Percentiles rank a stretch among this genome's conserved stretches.
phyloP scores from a whole-genome alignment of 2,329 filamentous ascomycete species.

The Ophiostoma himal-ulmi region DNA sequence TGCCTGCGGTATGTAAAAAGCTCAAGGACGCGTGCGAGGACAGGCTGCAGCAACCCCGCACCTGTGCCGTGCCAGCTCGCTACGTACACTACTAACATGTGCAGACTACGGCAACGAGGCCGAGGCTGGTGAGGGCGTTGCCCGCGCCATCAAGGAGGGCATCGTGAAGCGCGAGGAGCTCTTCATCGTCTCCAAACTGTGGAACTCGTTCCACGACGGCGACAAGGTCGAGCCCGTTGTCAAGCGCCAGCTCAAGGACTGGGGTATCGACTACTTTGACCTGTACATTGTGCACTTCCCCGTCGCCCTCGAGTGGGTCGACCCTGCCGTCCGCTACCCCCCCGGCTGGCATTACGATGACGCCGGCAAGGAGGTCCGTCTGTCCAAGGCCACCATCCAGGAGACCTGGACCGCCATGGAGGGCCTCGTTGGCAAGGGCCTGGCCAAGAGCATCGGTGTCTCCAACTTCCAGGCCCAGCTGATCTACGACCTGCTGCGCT shows the following conservation, averaged over 20 bases:
- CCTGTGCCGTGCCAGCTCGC: background rate
- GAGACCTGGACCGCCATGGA: constrained; percentile 83
- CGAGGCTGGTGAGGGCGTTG: constrained; percentile 69
- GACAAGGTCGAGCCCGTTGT: constrained; percentile 70
- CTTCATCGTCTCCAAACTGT: constrained; percentile 89
- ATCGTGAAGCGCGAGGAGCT: constrained; percentile 79
- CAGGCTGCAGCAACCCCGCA: constrained; percentile 3
- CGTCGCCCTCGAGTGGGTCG: constrained; percentile 76
- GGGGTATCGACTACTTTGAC: constrained; percentile 84
- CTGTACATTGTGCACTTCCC: constrained; percentile 89
- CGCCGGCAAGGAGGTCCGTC: constrained; percentile 50
- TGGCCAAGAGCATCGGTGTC: constrained; percentile 70
- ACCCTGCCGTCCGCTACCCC: constrained; percentile 71
- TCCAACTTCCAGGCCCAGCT: constrained; percentile 77
- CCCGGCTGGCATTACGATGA: constrained; percentile 69
- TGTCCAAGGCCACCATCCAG: constrained; percentile 65
- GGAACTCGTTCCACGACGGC: constrained; percentile 84
- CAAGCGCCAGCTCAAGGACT: constrained; percentile 72
- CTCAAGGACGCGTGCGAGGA: background rate
- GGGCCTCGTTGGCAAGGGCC: constrained; percentile 59
- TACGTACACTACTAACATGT: background rate
- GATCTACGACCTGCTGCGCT: constrained; percentile 72
- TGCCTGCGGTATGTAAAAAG: constrained; percentile 48
- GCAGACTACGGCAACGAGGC: constrained; percentile 78
- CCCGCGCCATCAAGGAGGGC: constrained; percentile 73